Percentiles rank a stretch among this genome's conserved stretches.
These are phyloP conservation scores for Emergomyces africanus DNA, from an alignment of 2,329 filamentous ascomycete genomes.

Conservation along the genomic window DNA sequence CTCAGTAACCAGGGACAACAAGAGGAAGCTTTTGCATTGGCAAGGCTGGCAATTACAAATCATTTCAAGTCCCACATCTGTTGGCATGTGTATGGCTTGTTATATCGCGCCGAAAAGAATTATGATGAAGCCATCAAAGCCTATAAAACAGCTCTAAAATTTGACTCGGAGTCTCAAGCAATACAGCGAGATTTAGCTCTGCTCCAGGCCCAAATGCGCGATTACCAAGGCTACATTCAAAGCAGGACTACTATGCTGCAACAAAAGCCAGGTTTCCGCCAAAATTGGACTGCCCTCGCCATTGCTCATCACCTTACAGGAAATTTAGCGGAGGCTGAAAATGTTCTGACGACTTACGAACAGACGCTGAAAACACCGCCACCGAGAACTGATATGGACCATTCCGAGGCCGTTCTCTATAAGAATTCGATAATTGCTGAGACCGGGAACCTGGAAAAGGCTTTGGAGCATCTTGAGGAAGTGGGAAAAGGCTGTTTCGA, in stretches of 20 bases:
- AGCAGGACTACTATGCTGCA: conserved; percentile 82
- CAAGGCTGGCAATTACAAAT: conserved; percentile 81
- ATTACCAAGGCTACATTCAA: conserved; percentile 86
- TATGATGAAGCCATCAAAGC: conserved; percentile 99
- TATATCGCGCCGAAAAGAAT: conserved; percentile 91
- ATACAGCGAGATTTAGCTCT: conserved; percentile 90
- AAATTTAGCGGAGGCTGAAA: conserved; percentile 73
- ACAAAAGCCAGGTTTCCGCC: conserved; percentile 63
- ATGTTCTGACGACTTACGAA: conserved; percentile 82
- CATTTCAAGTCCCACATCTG: conserved; percentile 99
- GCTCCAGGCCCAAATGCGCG: conserved; percentile 90
- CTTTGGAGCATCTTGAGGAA: conserved; percentile 72
- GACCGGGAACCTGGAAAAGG: conserved; percentile 66
- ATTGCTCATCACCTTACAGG: conserved; percentile 88
- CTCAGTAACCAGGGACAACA: conserved; percentile 85
- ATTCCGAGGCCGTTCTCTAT: conserved; percentile 88
- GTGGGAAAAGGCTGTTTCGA: conserved; percentile 70
- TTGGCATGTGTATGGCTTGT: conserved; percentile 96
- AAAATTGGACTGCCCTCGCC: conserved; percentile 96
- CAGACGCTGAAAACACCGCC: conserved; percentile 77
- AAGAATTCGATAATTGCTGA: conserved; percentile 93
- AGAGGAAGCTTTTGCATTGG: conserved; percentile 86
- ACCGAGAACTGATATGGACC: conserved; percentile 68
- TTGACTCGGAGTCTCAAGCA: conserved; percentile 88
- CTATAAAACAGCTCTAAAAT: conserved; percentile 85